Conservation (phyloP, 345 rosid species). For the Tarenaya hassleriana region DNA sequence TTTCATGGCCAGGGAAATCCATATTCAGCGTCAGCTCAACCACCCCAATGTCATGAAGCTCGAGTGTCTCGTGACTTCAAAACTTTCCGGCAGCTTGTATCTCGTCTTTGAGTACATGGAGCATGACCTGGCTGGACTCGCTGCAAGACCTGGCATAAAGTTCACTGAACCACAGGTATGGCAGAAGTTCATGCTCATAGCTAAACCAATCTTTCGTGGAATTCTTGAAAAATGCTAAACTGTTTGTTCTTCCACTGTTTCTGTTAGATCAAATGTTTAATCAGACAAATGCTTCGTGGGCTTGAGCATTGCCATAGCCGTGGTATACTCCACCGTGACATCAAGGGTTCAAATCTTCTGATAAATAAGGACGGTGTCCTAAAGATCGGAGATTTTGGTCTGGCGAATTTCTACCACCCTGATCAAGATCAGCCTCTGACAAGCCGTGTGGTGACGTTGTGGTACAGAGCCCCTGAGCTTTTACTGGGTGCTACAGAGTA, state of each 20-base stretch:
- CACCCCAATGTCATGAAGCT: slow-evolving; percentile 93
- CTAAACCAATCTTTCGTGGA: neutral
- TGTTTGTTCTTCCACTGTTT: neutral
- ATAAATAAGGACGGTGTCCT: slow-evolving; percentile 65
- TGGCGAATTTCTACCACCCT: slow-evolving; percentile 57
- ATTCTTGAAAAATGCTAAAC: neutral
- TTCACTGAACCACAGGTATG: slow-evolving; percentile 82
- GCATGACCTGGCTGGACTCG: slow-evolving; percentile 83
- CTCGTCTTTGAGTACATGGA: slow-evolving; percentile 96
- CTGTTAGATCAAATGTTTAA: slow-evolving; percentile 67
- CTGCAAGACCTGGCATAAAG: slow-evolving; percentile 63
- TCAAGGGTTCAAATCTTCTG: slow-evolving; percentile 86
- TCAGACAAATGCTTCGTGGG: slow-evolving; percentile 69
- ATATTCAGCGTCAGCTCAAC: slow-evolving; percentile 63
- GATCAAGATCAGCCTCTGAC: slow-evolving; percentile 54
- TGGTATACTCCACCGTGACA: slow-evolving; percentile 82
- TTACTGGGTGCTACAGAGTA: slow-evolving; percentile 82
- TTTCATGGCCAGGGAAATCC: slow-evolving; percentile 94
- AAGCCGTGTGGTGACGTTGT: slow-evolving; percentile 92
- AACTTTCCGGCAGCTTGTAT: slow-evolving; percentile 65
- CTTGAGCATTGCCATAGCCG: slow-evolving; percentile 85
- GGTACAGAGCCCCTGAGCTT: slow-evolving; percentile 98
- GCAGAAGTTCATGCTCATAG: neutral
- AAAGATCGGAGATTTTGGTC: slow-evolving; percentile 88
- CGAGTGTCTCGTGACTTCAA: slow-evolving; percentile 70